Base-by-base conservation (phyloP, 73 alveolate species). In the Blepharisma japonicum region DNA sequence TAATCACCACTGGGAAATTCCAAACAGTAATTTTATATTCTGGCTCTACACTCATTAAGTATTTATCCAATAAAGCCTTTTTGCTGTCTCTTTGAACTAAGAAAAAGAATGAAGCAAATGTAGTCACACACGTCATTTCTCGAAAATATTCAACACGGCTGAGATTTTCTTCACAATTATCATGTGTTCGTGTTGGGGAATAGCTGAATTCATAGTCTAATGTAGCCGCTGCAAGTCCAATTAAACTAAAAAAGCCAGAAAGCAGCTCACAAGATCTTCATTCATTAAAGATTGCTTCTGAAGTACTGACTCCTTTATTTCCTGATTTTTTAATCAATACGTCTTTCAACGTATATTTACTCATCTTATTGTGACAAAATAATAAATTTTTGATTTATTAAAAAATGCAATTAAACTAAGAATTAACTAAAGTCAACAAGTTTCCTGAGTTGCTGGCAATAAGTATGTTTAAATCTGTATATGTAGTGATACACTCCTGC, bases 401-500 rank as follows among this genome's bases (percentile, higher is more conserved):
- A 32, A 32, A 32, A 32, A 32, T 32, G 42, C 0, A 32, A 32
- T 61, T 14, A 20, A 25, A 18, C 47, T 20, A 20, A 61, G 2
- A 1, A n/a, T 25, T 61, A 25, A 61, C 47, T 61, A 61, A 61
- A 20, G 74, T 61, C 18, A 61, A 0, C 50, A 18, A 39, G 39
- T n/a, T 61, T 25, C 18, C 74, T 9, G 18, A n/a, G 39, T 11
- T 18, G 5, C 47, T 61, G 38, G 5, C 47, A 0, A 61, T 0
- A 18, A 61, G 14, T 14, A 61, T 48, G 47, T 61, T 61, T 25
- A 61, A 25, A 9, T 61, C 74, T 61, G 74, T 2, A 25, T 81
- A 81, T n/a, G 85, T 74, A 53, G 66, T 54, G 21, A 81, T 68
- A 71, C 66, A 67, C 20, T 81, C 68, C 25, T 76, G 55, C 45